Evolutionary conservation across 2,329 filamentous ascomycete genomes (phyloP).

Genomic region (Lecanicillium sp.): DNA sequence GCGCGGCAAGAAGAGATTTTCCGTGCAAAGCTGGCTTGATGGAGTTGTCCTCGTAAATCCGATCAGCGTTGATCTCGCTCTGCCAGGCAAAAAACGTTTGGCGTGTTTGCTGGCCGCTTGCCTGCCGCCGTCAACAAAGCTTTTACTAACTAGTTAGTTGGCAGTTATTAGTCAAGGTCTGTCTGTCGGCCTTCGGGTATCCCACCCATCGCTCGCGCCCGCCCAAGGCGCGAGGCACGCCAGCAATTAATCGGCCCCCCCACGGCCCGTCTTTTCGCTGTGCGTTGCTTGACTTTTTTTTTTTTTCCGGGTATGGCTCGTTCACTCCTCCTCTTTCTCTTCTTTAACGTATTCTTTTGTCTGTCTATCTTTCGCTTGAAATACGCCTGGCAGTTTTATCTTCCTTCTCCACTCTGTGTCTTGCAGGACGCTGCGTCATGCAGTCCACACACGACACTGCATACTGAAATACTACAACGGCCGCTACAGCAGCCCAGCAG

Average conservation of each 20-base stretch:
- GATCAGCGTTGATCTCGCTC: no score
- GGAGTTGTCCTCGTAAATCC: no score
- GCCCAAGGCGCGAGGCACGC: background rate
- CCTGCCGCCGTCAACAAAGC: background rate
- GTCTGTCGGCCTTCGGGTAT: constrained; percentile 1
- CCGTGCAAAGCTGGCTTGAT: no score
- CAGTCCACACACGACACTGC: background rate
- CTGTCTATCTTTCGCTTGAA: background rate
- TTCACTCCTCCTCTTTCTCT: background rate
- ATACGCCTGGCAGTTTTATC: background rate
- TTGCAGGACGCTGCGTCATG: background rate
- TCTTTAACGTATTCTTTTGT: background rate
- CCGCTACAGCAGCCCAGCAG: background rate
- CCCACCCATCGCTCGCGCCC: background rate
- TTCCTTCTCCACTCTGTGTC: background rate
- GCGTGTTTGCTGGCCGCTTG: no score
- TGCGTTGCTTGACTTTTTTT: background rate
- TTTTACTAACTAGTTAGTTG: background rate
- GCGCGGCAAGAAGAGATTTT: no score
- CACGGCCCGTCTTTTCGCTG: background rate
- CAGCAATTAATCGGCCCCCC: constrained; percentile 1
- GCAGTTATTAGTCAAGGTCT: background rate
- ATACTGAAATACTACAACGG: background rate
- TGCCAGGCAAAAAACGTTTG: no score
- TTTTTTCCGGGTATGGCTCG: no score